Base-by-base conservation (phyloP, 2,329 filamentous ascomycete genomes). In the Trichoderma atroviride region DNA sequence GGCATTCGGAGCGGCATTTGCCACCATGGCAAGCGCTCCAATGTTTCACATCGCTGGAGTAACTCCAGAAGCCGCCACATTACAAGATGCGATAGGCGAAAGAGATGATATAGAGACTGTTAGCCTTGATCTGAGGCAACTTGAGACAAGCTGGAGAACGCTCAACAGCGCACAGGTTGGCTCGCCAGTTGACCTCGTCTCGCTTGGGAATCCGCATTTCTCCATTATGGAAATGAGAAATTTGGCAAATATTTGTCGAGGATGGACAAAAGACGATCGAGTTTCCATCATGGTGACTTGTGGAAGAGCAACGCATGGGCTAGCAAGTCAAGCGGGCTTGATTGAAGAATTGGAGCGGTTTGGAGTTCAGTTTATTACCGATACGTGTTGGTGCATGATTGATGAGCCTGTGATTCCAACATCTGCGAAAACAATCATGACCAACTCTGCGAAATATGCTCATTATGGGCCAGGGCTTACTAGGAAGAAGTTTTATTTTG, bases 351-450 rank as follows among this genome's bases (percentile, higher is more conserved):
- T 84, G 2, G 73, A 80, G 16, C 40, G 16, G 0, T 83, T 83
- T 62, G 82, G 83, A 0, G 80, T 74, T 0, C 73, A 75, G 27
- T 63, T 83, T 5, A 74, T 84, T 14, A 83, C 79, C 0, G 82
- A 85, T 70, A 83, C 81, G 0, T 84, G 82, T 65, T 84, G 82
- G 82, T 84, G 82, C 70, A 82, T 84, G 80, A 78, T 84, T 19
- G 67, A 69, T 0, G 80, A 83, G 56, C 81, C 82, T 0, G 72
- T 81, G 0, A 79, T 84, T 10, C 76, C 75, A 4, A 43, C 7
- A 0, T 11, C 61, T 2, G 70, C 74, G 0, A 72, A 73, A 3
- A 76, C 73, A 1, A 79, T 84, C 67, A 79, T 82, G 81, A 83
- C 79, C 0, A 84, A 84, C 62, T 84, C 82, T 1, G 81, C 74